Percentiles rank a stretch among this genome's conserved stretches.
These are phyloP conservation scores for Colletotrichum sp. DNA, from an alignment of 2,329 filamentous ascomycete genomes.

Conservation along the genomic window DNA sequence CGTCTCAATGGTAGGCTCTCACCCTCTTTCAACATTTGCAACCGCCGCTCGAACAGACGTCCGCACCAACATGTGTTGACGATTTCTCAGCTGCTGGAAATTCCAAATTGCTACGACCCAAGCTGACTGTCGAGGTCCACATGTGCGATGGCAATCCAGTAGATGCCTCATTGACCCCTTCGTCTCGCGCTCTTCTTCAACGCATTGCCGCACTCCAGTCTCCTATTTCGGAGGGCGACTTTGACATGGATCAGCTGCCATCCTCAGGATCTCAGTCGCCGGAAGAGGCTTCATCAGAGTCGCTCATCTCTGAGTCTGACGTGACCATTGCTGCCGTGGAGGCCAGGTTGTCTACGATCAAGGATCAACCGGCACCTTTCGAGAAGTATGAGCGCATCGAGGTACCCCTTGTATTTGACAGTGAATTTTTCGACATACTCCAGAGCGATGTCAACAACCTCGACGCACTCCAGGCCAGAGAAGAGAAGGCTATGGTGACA, in stretches of 20 bases:
- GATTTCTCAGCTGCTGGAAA: constrained; percentile 36
- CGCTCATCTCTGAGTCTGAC: neutral
- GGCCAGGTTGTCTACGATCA: constrained; percentile 21
- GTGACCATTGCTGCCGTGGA: neutral
- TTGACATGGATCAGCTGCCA: neutral
- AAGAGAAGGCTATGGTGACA: constrained; percentile 66
- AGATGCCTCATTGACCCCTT: constrained; percentile 69
- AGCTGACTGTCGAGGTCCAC: constrained; percentile 73
- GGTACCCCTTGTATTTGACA: constrained; percentile 77
- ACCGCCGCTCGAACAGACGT: neutral
- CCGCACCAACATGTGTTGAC: neutral
- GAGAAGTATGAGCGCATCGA: constrained; percentile 55
- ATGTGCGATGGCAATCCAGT: constrained; percentile 69
- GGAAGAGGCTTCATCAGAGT: neutral
- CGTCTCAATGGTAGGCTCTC: constrained; percentile 53
- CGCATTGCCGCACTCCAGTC: constrained; percentile 52
- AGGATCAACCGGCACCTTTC: neutral
- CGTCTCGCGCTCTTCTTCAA: constrained; percentile 68
- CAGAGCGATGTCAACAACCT: constrained; percentile 74
- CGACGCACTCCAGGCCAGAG: constrained; percentile 69
- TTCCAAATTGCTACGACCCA: constrained; percentile 63
- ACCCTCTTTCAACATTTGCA: neutral
- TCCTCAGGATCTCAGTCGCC: neutral
- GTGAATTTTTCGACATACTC: constrained; percentile 80
- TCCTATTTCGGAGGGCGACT: constrained; percentile 8